A percentile compares a stretch with the other conserved stretches of the same genome.
phyloP scores from a whole-genome alignment of 495 filamentous ascomycete species.

The Astrocystis sublimbata region DNA sequence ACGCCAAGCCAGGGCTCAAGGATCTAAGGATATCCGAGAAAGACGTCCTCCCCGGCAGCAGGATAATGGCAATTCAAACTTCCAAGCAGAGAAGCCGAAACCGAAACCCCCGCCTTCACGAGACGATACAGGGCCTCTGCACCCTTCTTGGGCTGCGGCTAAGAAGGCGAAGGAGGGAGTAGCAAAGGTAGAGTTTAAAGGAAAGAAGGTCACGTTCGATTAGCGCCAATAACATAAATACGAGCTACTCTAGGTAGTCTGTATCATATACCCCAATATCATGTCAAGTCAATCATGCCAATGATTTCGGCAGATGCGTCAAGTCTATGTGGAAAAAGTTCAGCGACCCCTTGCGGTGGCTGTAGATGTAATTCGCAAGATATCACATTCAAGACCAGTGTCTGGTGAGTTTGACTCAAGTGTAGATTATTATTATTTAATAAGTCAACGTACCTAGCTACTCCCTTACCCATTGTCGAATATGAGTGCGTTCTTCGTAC shows the following conservation, averaged over 20 bases:
- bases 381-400: too few relatives aligned
- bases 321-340: background rate
- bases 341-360: too few relatives aligned
- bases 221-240: conserved; percentile 33
- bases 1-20: conserved; percentile 2
- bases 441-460: too few relatives aligned
- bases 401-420: too few relatives aligned
- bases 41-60: conserved; percentile 23
- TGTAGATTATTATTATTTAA: too few relatives aligned
- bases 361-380: too few relatives aligned
- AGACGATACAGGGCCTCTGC: conserved; percentile 66
- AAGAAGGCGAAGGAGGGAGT: conserved; percentile 78
- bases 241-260: background rate
- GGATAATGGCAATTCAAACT: conserved; percentile 4
- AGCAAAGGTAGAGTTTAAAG: conserved; percentile 65
- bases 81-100: conserved; percentile 27
- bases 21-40: background rate
- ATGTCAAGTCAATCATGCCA: background rate
- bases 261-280: conserved; percentile 15
- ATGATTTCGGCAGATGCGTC: background rate
- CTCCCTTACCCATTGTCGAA: too few relatives aligned
- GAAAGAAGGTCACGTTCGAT: conserved; percentile 91
- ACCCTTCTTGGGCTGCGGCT: conserved; percentile 93
- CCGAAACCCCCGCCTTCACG: conserved; percentile 44
- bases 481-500: background rate